A percentile compares a stretch with the other conserved stretches of the same genome.
Conservation (phyloP, 768 basidiomycete species). For the Trametes punicea region DNA sequence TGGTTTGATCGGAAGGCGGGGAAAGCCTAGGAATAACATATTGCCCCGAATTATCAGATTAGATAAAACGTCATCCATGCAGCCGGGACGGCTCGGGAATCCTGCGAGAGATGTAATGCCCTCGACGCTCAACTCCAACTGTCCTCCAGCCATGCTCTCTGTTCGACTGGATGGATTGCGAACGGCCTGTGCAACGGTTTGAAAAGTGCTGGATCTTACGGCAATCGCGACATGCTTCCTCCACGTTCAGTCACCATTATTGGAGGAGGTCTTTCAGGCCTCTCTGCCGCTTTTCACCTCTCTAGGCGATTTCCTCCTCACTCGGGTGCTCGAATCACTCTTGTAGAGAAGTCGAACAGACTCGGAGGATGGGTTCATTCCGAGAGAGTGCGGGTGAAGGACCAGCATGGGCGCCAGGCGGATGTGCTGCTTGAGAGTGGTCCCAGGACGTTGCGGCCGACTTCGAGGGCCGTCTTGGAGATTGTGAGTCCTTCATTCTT, state of each 20-base stretch:
- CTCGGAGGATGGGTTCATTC: constrained; percentile 88
- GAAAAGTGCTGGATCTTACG: too few relatives aligned
- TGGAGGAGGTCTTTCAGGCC: constrained; percentile 80
- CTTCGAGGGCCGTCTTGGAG: constrained; percentile 69
- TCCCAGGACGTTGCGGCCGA: constrained; percentile 82
- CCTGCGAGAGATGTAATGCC: not conserved
- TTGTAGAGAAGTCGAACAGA: constrained; percentile 63
- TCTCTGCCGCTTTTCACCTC: constrained; percentile 79
- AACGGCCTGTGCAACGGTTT: too few relatives aligned
- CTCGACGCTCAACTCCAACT: not conserved
- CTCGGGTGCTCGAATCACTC: constrained; percentile 48
- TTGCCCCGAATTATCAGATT: not conserved
- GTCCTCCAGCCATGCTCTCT: not conserved
- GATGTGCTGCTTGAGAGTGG: constrained; percentile 76
- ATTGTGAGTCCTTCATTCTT: constrained; percentile 54
- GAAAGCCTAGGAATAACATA: too few relatives aligned
- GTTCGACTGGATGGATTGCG: not conserved
- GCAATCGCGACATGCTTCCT: constrained; percentile 27
- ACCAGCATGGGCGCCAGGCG: constrained; percentile 23
- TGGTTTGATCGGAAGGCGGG: too few relatives aligned
- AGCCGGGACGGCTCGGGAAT: too few relatives aligned
- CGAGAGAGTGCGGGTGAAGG: constrained; percentile 45
- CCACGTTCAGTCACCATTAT: constrained; percentile 49
- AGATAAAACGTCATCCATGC: not conserved
- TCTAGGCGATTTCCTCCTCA: constrained; percentile 61